Conservation (phyloP, 306 rosid genomes). For the Malus orientalis region DNA sequence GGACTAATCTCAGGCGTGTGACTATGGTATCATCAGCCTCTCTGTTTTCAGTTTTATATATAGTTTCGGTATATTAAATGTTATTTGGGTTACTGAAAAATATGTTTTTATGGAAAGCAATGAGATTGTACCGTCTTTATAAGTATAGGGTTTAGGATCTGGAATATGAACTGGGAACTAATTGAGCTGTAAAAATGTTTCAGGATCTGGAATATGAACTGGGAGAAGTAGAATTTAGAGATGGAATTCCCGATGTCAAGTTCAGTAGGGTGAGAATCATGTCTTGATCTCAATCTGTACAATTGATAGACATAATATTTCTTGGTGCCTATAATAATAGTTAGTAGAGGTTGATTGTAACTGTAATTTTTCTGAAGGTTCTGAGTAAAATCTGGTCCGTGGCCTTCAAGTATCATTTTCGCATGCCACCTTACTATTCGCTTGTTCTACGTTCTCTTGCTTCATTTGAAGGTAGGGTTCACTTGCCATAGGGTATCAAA, state of each 20-base stretch:
- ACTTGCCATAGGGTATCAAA: neutral
- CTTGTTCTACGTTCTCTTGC: slow-evolving; percentile 86
- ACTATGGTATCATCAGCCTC: slow-evolving; percentile 51
- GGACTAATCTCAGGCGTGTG: slow-evolving; percentile 68
- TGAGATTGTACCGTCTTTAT: neutral
- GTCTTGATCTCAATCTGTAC: neutral
- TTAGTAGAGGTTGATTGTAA: slow-evolving; percentile 6
- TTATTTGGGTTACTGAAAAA: neutral
- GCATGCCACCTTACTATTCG: slow-evolving; percentile 94
- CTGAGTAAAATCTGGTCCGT: slow-evolving; percentile 84
- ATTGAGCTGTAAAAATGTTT: slow-evolving; percentile 17
- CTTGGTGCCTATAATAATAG: slow-evolving; percentile 5
- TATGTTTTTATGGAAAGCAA: neutral
- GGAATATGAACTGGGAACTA: slow-evolving; percentile 66
- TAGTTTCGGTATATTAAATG: neutral
- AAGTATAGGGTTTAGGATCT: slow-evolving; percentile 53
- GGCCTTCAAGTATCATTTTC: slow-evolving; percentile 82
- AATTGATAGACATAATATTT: neutral
- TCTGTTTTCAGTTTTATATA: neutral
- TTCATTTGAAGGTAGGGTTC: slow-evolving; percentile 76
- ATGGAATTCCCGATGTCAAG: slow-evolving; percentile 90
- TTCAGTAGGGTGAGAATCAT: slow-evolving; percentile 79
- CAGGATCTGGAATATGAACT: slow-evolving; percentile 91
- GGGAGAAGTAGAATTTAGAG: slow-evolving; percentile 79
- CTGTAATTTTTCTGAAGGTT: slow-evolving; percentile 51